Percentiles rank a stretch among this genome's conserved stretches.
Evolutionary conservation across 2,329 filamentous ascomycete genomes (phyloP).

Genomic region (Penicillium rolfsii): DNA sequence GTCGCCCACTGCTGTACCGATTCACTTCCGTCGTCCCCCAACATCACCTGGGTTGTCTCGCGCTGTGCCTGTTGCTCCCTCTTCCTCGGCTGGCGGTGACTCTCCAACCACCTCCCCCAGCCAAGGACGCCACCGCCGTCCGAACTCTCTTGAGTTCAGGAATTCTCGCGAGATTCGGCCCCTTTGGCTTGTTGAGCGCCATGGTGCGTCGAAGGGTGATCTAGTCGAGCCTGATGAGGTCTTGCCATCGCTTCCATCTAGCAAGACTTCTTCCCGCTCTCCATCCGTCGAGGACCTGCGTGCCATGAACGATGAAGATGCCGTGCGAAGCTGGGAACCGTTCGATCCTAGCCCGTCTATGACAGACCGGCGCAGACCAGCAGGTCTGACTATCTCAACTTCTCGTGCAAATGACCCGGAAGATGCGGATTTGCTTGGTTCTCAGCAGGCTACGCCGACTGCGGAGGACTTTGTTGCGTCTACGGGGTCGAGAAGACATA

Average conservation of each 20-base stretch:
- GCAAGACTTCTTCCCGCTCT: constrained; percentile 52
- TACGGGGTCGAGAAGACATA: constrained; percentile 40
- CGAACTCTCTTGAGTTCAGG: constrained; percentile 57
- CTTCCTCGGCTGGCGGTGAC: constrained; percentile 33
- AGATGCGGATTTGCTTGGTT: constrained; percentile 57
- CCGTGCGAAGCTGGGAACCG: constrained; percentile 36
- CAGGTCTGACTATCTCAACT: constrained; percentile 40
- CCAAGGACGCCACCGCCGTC: constrained; percentile 50
- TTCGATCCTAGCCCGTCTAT: constrained; percentile 32
- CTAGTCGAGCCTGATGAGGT: constrained; percentile 43
- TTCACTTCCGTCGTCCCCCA: constrained; percentile 59
- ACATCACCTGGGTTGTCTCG: constrained; percentile 50
- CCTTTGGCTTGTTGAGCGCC: constrained; percentile 76
- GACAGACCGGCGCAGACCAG: constrained; percentile 32
- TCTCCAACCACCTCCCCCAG: constrained; percentile 49
- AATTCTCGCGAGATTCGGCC: constrained; percentile 72
- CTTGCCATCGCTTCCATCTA: constrained; percentile 56
- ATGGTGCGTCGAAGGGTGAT: constrained; percentile 48
- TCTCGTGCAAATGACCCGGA: constrained; percentile 37
- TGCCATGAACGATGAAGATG: constrained; percentile 33
- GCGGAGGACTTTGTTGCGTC: constrained; percentile 54
- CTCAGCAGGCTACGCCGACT: constrained; percentile 70
- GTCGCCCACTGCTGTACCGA: constrained; percentile 59
- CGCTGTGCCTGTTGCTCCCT: constrained; percentile 44
- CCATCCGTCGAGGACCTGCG: constrained; percentile 51